Evolutionary conservation across 2,329 filamentous ascomycete species (phyloP).

Genomic region (Penicillium sp.): DNA sequence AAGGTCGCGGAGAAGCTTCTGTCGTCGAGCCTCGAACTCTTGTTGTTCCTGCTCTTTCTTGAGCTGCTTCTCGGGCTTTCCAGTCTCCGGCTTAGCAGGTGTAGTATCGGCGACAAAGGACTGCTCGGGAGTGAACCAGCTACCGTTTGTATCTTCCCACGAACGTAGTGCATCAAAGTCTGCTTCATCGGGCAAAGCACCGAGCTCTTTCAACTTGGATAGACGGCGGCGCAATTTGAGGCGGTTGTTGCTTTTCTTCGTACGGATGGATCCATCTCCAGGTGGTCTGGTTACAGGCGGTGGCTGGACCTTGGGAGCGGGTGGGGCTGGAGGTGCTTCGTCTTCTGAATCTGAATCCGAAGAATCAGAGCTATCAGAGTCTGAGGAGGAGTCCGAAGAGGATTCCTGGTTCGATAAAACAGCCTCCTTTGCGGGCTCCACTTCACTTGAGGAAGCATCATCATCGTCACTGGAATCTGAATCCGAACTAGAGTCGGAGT

Average conservation of each 20-base stretch:
- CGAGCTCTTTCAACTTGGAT: slow-evolving; percentile 55
- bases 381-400: slow-evolving; percentile 18
- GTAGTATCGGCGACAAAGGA: neutral
- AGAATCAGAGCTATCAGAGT: slow-evolving; percentile 41
- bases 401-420: slow-evolving; percentile 13
- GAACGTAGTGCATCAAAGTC: slow-evolving; percentile 52
- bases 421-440: slow-evolving; percentile 14
- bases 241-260: slow-evolving; percentile 59
- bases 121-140: slow-evolving; percentile 24
- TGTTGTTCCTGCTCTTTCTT: slow-evolving; percentile 34
- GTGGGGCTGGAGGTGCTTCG: slow-evolving; percentile 13
- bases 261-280: slow-evolving; percentile 52
- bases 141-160: slow-evolving; percentile 34
- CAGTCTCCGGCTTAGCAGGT: neutral
- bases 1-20: slow-evolving; percentile 55
- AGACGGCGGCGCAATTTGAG: slow-evolving; percentile 54
- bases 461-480: neutral
- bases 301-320: slow-evolving; percentile 4
- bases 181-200: slow-evolving; percentile 54
- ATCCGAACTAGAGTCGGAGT: slow-evolving; percentile 14
- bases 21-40: slow-evolving; percentile 54
- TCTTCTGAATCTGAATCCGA: slow-evolving; percentile 31
- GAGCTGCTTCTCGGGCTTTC: slow-evolving; percentile 17
- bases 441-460: slow-evolving; percentile 17
- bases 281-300: slow-evolving; percentile 40